Conservation (phyloP, 108 stramenopile species). For the Fragilaria crotonensis region DNA sequence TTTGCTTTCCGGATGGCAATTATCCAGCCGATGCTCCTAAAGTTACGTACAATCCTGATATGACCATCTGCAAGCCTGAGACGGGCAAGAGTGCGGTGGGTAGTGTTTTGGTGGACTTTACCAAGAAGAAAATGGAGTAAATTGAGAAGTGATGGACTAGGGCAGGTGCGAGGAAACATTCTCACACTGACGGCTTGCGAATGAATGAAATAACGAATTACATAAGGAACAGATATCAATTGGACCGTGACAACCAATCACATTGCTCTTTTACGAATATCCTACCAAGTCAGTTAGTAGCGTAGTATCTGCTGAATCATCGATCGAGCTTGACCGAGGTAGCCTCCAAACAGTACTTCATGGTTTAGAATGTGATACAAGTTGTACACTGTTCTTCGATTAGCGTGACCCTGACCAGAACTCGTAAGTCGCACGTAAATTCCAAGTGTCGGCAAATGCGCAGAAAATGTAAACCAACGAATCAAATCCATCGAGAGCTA, state of each 20-base stretch:
- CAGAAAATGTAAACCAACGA: not conserved
- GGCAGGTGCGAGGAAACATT: too few relatives aligned
- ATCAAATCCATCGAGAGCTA: not conserved
- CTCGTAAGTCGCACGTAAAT: not conserved
- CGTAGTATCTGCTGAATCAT: conserved; percentile 60
- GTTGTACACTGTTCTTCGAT: conserved; percentile 60
- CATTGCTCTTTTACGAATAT: too few relatives aligned
- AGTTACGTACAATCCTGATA: conserved; percentile 79
- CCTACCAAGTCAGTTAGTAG: too few relatives aligned
- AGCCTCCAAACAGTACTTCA: conserved; percentile 77
- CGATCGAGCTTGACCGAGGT: conserved; percentile 47
- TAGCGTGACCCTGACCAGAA: conserved; percentile 10
- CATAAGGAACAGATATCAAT: too few relatives aligned
- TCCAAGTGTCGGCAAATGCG: not conserved
- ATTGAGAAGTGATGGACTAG: too few relatives aligned
- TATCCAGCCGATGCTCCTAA: conserved; percentile 74
- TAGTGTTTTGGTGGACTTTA: conserved; percentile 82
- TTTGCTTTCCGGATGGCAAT: conserved; percentile 92
- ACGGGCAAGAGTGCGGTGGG: conserved; percentile 68
- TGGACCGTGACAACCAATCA: too few relatives aligned
- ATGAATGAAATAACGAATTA: too few relatives aligned
- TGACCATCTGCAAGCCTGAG: conserved; percentile 69
- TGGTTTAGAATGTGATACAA: conserved; percentile 78
- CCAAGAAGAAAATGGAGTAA: conserved; percentile 90
- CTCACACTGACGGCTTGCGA: too few relatives aligned